phyloP scores from a whole-genome alignment of 345 rosid species.

The Syzygium aromaticum region DNA sequence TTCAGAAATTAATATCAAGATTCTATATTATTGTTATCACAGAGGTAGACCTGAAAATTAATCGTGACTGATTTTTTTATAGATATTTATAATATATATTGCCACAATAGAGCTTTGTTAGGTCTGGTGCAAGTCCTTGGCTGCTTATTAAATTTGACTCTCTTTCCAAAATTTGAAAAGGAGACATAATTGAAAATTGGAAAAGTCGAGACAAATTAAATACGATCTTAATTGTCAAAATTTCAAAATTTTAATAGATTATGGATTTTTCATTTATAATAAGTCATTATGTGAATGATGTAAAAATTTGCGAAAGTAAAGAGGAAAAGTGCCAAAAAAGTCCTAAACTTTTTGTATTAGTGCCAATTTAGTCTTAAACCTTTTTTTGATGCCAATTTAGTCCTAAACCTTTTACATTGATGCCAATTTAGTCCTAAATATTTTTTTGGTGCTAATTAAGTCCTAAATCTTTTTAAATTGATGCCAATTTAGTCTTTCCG shows the following conservation, averaged over 20 bases:
- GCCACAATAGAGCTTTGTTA: not conserved
- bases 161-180: not conserved
- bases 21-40: not conserved
- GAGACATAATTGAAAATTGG: not conserved
- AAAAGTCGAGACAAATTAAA: not conserved
- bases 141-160: not conserved
- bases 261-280: not conserved
- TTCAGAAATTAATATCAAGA: not conserved
- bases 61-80: not conserved
- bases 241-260: not conserved
- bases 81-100: not conserved
- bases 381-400: too few species aligned
- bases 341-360: too few species aligned
- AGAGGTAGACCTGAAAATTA: not conserved
- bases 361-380: too few species aligned
- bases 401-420: too few species aligned
- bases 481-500: too few species aligned
- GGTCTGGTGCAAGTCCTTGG: not conserved
- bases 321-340: too few species aligned
- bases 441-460: too few species aligned
- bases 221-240: not conserved
- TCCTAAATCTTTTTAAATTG: too few species aligned
- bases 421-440: too few species aligned
- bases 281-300: not conserved
- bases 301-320: not conserved